Percentiles rank a stretch among this genome's conserved stretches.
Evolutionary conservation across 345 rosid species (phyloP).

Genomic region (Brassica juncea): DNA sequence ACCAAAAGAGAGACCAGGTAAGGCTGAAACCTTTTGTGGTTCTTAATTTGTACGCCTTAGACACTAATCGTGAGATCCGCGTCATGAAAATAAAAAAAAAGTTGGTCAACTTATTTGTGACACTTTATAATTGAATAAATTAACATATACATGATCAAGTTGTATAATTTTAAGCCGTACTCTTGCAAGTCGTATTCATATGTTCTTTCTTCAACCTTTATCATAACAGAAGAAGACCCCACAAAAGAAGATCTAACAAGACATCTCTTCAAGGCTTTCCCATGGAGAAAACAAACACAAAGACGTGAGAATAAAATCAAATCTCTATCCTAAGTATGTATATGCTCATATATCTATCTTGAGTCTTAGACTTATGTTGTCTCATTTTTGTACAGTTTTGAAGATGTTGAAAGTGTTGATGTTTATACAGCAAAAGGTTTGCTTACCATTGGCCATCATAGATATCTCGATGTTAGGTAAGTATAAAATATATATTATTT

Average conservation of each 20-base stretch:
- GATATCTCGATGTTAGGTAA: constrained; percentile 57
- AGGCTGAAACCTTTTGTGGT: neutral
- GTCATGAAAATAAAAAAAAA: neutral
- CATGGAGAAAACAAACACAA: constrained; percentile 37
- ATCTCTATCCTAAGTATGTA: neutral
- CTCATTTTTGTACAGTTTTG: neutral
- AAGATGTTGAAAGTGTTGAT: constrained; percentile 43
- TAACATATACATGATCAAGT: constrained; percentile 15
- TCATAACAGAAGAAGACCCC: constrained; percentile 20
- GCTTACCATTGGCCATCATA: constrained; percentile 37
- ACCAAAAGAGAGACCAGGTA: neutral
- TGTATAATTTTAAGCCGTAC: neutral
- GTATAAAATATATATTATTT: neutral
- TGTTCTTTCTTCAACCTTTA: neutral
- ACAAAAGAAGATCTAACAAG: neutral
- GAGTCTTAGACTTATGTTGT: neutral
- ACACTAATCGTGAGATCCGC: neutral
- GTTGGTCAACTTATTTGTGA: constrained; percentile 27
- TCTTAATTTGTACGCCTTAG: neutral
- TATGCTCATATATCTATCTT: neutral
- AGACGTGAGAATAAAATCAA: constrained; percentile 29
- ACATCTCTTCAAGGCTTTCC: constrained; percentile 7
- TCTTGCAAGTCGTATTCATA: neutral
- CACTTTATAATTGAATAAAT: neutral
- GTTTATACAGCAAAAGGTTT: constrained; percentile 53